Percentiles rank a stretch among this genome's conserved stretches.
These are phyloP conservation scores for Candida sp. DNA, from an alignment of 1,139 yeast genomes.

Conservation along the genomic window DNA sequence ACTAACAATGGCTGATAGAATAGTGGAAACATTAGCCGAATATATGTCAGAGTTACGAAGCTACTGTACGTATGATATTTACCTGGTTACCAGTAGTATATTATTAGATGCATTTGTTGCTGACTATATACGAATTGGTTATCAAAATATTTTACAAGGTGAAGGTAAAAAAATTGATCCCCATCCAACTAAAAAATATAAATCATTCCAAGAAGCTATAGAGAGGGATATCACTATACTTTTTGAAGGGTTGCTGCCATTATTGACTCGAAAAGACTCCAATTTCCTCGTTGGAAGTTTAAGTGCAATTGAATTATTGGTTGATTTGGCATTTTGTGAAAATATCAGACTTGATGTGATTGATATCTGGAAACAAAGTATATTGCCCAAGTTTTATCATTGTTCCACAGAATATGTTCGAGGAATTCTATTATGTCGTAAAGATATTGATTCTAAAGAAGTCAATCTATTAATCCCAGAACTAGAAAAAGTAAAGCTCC, in stretches of 20 bases:
- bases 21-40: conserved; percentile 69
- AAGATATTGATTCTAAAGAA: conserved; percentile 37
- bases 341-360: conserved; percentile 47
- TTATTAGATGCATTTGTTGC: conserved; percentile 42
- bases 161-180: conserved; percentile 59
- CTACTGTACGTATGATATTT: conserved; percentile 44
- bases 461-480: conserved; percentile 26
- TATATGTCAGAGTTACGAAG: conserved; percentile 64
- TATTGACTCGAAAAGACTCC: conserved; percentile 42
- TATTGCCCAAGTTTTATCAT: conserved; percentile 58
- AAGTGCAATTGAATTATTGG: conserved; percentile 63
- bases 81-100: conserved; percentile 41
- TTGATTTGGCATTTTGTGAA: conserved; percentile 61
- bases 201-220: conserved; percentile 39
- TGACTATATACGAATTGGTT: conserved; percentile 43
- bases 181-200: conserved; percentile 42
- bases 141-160: conserved; percentile 45
- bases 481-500: conserved; percentile 27
- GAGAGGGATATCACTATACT: conserved; percentile 64
- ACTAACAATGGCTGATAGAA: conserved; percentile 49
- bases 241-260: conserved; percentile 57
- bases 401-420: conserved; percentile 68
- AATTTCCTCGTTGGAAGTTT: conserved; percentile 53
- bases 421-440: conserved; percentile 42
- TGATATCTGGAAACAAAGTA: conserved; percentile 54